Conservation (phyloP, 2,329 filamentous ascomycete genomes). For the Ambrosiella xylebori region DNA sequence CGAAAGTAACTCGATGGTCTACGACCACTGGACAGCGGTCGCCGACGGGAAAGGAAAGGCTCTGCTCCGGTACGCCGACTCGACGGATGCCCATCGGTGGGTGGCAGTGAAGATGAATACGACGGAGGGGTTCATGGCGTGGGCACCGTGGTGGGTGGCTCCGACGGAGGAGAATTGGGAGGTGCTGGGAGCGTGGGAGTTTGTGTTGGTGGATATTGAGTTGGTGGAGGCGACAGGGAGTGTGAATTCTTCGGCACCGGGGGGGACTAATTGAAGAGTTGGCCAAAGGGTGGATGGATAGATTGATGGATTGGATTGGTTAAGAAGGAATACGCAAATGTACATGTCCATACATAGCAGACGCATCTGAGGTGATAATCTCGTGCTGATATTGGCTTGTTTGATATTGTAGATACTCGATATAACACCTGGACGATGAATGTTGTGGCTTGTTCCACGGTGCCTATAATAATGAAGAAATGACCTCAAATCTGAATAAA, state of each 20-base stretch:
- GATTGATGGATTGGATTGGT: too few species aligned
- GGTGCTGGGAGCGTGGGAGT: constrained; percentile 5
- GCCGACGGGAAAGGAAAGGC: constrained; percentile 1
- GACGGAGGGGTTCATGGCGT: constrained; percentile 8
- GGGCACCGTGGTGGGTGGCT: constrained; percentile 12
- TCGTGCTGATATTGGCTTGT: too few species aligned
- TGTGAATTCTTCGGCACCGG: constrained; percentile 10
- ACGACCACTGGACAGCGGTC: constrained; percentile 3
- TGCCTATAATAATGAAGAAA: too few species aligned
- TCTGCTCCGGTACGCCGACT: constrained; percentile 6
- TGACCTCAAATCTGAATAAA: too few species aligned
- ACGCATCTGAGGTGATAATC: too few species aligned
- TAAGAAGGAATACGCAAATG: background rate
- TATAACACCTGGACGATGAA: too few species aligned
- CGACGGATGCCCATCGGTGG: constrained; percentile 4
- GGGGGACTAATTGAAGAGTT: constrained; percentile 8
- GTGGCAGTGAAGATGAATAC: constrained; percentile 12
- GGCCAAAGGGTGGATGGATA: background rate
- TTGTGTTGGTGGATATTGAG: constrained; percentile 8
- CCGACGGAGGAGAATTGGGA: background rate
- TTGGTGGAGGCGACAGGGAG: constrained; percentile 9
- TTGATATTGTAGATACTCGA: too few species aligned
- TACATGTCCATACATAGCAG: background rate
- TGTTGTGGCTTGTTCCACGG: too few species aligned
- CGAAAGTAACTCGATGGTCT: constrained; percentile 1